Conservation (phyloP, 2,329 filamentous ascomycete species). For the Epichloe glyceriae region DNA sequence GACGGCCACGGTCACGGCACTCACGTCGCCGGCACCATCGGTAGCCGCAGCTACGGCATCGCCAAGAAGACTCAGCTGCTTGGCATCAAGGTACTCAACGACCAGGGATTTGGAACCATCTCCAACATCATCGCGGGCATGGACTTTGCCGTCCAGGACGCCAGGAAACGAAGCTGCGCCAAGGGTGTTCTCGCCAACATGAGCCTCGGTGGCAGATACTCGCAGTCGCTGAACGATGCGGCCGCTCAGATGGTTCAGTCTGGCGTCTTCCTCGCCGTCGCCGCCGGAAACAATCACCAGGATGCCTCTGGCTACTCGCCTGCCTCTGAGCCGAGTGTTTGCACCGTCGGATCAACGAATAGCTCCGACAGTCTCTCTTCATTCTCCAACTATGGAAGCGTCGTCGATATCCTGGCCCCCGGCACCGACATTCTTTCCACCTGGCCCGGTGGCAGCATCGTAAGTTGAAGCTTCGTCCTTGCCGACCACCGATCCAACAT, state of each 20-base stretch:
- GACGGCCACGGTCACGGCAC: slow-evolving; percentile 15
- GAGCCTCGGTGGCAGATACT: slow-evolving; percentile 38
- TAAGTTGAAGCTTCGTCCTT: not conserved
- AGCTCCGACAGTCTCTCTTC: slow-evolving; percentile 25
- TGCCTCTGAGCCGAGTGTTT: slow-evolving; percentile 32
- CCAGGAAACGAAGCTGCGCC: slow-evolving; percentile 23
- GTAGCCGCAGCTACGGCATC: slow-evolving; percentile 21
- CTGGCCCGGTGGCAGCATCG: slow-evolving; percentile 28
- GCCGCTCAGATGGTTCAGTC: slow-evolving; percentile 30
- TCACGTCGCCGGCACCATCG: slow-evolving; percentile 16
- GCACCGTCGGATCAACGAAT: slow-evolving; percentile 41
- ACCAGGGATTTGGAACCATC: slow-evolving; percentile 17
- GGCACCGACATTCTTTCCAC: slow-evolving; percentile 33
- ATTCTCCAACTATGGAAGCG: slow-evolving; percentile 39
- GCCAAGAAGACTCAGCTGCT: slow-evolving; percentile 30
- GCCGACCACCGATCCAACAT: not conserved
- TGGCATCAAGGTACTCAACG: slow-evolving; percentile 32
- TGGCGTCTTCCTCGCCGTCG: slow-evolving; percentile 40
- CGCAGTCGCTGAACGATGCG: slow-evolving; percentile 35
- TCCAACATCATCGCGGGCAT: slow-evolving; percentile 33
- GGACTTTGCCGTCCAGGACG: slow-evolving; percentile 28
- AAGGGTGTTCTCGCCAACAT: slow-evolving; percentile 40
- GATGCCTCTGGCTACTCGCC: slow-evolving; percentile 33
- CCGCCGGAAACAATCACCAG: slow-evolving; percentile 37
- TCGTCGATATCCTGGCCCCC: slow-evolving; percentile 39